A percentile compares a stretch with the other conserved stretches of the same genome.
Conservation (phyloP, 1,284 basidiomycete species). For the Rhodotorula sp. region DNA sequence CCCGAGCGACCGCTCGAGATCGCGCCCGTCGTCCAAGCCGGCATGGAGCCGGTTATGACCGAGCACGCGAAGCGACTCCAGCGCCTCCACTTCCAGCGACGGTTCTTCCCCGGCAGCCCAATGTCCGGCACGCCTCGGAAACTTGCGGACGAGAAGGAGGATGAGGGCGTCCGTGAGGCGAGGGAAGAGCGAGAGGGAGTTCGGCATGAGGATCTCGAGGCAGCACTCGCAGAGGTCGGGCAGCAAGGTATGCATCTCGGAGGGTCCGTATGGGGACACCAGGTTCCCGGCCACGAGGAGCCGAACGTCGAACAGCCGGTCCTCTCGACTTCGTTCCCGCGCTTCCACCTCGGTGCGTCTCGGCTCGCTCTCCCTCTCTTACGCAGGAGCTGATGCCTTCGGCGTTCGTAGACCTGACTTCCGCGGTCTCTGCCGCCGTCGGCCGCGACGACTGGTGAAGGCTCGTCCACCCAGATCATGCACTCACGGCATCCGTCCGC, state of each 20-base stretch:
- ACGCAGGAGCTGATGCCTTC: not conserved
- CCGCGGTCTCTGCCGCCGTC: slow-evolving; percentile 59
- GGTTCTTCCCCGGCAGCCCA: slow-evolving; percentile 11
- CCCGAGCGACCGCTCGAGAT: slow-evolving; percentile 61
- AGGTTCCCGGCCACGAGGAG: slow-evolving; percentile 29
- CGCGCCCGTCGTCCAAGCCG: slow-evolving; percentile 64
- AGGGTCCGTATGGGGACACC: slow-evolving; percentile 12
- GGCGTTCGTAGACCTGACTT: slow-evolving; percentile 51
- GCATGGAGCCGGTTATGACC: slow-evolving; percentile 22
- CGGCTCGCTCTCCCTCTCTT: not conserved
- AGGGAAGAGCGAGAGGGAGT: not conserved
- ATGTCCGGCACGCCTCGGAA: slow-evolving; percentile 18
- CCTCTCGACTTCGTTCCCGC: slow-evolving; percentile 65
- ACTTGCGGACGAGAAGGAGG: slow-evolving; percentile 3
- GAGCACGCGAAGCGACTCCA: slow-evolving; percentile 27
- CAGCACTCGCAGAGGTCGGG: slow-evolving; percentile 5
- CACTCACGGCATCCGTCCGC: too few relatives aligned
- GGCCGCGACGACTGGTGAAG: slow-evolving; percentile 30
- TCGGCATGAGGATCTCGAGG: slow-evolving; percentile 22
- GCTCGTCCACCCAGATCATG: not conserved
- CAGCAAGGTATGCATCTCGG: slow-evolving; percentile 16
- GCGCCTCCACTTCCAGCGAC: slow-evolving; percentile 20
- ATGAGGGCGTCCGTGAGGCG: not conserved
- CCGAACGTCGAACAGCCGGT: slow-evolving; percentile 37
- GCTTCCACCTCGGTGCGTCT: slow-evolving; percentile 73